Percentiles rank a stretch among this genome's conserved stretches.
Evolutionary conservation across 2,329 filamentous ascomycete genomes (phyloP).

Genomic region (Parafenestella ontariensis): DNA sequence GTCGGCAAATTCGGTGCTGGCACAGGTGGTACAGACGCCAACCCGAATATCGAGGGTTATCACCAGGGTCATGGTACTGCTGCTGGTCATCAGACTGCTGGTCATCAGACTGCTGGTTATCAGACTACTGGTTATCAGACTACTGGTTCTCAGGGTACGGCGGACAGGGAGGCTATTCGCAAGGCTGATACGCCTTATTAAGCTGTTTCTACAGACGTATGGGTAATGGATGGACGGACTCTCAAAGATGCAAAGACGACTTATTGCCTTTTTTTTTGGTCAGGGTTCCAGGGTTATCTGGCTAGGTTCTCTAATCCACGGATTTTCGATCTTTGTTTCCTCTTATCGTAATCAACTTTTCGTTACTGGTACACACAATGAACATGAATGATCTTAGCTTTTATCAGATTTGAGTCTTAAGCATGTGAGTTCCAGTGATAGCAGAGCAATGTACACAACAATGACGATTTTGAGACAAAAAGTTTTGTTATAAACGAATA

Average conservation of each 20-base stretch:
- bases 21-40: constrained; percentile 48
- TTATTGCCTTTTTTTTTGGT: background rate
- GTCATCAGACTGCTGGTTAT: background rate
- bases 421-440: no score
- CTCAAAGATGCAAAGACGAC: no score
- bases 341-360: no score
- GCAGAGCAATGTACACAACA: no score
- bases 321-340: no score
- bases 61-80: constrained; percentile 18
- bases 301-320: no score
- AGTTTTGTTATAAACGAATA: no score
- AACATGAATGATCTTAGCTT: background rate
- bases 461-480: no score
- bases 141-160: background rate
- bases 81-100: background rate
- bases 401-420: no score
- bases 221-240: no score
- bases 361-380: background rate
- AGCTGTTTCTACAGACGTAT: no score
- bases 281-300: background rate
- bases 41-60: constrained; percentile 33
- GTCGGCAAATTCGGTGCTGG: constrained; percentile 49
- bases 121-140: background rate
- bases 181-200: constrained; percentile 40
- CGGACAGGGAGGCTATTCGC: constrained; percentile 32